Percentiles rank a stretch among this genome's conserved stretches.
These are phyloP conservation scores for Acanthamoeba castellanii DNA, from an alignment of 208 protist genomes.

Conservation along the genomic window DNA sequence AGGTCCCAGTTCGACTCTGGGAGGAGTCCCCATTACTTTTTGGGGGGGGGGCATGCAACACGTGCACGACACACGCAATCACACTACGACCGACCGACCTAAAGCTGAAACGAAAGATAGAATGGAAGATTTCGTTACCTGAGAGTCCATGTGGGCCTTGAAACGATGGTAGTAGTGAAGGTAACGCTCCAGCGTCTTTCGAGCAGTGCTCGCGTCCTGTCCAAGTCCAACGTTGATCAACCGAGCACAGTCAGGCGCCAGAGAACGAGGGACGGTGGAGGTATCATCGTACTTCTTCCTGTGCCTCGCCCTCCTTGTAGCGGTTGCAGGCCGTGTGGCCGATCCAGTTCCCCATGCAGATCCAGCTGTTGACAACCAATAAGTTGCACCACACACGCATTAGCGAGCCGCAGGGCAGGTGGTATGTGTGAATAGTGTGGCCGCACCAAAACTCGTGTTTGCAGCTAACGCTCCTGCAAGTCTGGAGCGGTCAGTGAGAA, in stretches of 20 bases:
- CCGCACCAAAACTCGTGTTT: background rate
- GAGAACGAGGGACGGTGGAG: background rate
- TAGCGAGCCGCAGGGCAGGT: too few relatives aligned
- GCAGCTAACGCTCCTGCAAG: conserved; percentile 4
- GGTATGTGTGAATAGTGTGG: background rate
- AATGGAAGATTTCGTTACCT: too few relatives aligned
- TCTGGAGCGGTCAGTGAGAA: background rate
- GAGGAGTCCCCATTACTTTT: too few relatives aligned
- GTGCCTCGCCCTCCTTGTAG: background rate
- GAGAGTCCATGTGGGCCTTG: conserved; percentile 66
- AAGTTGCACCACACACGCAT: too few relatives aligned
- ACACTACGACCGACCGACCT: too few relatives aligned
- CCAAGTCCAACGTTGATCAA: background rate
- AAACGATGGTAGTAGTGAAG: conserved; percentile 64
- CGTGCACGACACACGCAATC: too few relatives aligned
- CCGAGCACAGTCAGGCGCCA: background rate
- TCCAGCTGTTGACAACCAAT: conserved; percentile 60
- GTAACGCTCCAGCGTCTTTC: conserved; percentile 66
- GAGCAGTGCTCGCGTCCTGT: background rate
- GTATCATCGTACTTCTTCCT: background rate
- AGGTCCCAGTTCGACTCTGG: conserved; percentile 20
- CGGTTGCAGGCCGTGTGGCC: conserved; percentile 31
- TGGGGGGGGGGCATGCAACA: too few relatives aligned
- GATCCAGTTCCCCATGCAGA: conserved; percentile 66
- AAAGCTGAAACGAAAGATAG: too few relatives aligned